phyloP scores from a whole-genome alignment of 1,139 yeast genomes.

The Blastobotrys illinoisensis region DNA sequence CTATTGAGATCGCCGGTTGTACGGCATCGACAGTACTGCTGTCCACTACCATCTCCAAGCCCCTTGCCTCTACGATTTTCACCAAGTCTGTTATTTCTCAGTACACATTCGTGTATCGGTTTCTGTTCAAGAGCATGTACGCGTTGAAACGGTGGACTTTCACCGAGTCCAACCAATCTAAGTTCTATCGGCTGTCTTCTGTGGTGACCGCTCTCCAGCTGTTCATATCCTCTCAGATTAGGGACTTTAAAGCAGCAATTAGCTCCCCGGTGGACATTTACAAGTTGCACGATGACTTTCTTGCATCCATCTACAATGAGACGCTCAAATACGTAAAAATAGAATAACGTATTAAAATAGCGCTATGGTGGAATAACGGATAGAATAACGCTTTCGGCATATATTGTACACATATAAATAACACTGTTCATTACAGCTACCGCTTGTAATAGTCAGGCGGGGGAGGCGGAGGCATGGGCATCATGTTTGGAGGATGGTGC shows the following conservation, averaged over 20 bases:
- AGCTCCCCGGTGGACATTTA: not conserved
- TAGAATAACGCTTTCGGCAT: not conserved
- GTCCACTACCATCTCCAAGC: not conserved
- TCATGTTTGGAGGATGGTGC: not conserved
- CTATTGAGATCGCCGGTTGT: not conserved
- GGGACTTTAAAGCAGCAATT: not conserved
- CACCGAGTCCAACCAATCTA: not conserved
- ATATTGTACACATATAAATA: not conserved
- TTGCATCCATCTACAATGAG: not conserved
- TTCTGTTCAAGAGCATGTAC: not conserved
- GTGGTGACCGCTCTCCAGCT: not conserved
- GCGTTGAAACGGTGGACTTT: not conserved
- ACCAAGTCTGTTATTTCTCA: not conserved
- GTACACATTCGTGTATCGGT: not conserved
- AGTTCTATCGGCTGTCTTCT: not conserved
- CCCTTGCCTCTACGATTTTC: not conserved
- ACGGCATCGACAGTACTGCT: not conserved
- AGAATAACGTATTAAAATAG: not conserved
- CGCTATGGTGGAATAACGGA: too few species aligned
- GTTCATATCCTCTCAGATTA: not conserved
- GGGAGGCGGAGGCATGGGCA: not conserved
- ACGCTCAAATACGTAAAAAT: not conserved
- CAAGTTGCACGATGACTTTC: not conserved
- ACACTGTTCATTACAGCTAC: not conserved
- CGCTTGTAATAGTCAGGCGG: not conserved